Base-by-base conservation (phyloP, 345 rosid species). In the Arabidopsis thaliana region DNA sequence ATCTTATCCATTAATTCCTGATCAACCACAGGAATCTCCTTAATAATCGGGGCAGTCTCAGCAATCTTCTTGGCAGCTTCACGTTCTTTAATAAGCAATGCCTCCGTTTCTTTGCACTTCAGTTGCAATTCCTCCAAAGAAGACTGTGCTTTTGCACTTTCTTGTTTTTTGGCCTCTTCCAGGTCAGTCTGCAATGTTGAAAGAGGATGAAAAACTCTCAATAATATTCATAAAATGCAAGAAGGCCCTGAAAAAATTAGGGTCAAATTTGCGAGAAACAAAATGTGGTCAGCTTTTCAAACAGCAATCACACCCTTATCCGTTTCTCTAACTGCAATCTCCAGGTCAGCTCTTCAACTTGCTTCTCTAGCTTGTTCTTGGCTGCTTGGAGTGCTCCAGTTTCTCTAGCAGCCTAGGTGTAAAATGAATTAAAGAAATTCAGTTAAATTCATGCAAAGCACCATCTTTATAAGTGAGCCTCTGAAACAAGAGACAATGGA, bases 361-460 rank as follows among this genome's bases (percentile, higher is more conserved):
- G 96, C 87, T 93, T 96, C 84, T 96, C 98, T 80, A 93, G 85
- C 83, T 92, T 90, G 83, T 93, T 96, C 79, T 96, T 96, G 73
- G 99, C 99, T 67, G 86, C 99, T 84, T 96, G 98, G 80, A 95
- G 94, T 77, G 99, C 99, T 76, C 99, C 99, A 16, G 99, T 93
- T 86, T 96, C 99, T 79, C 87, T 86, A 22, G 99, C 99, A 82
- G 99, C 98, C 99, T 93, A 69, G 34, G 87, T 36, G 73, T 49
- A 62, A 37, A 71, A 22, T 8, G 8, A 67, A 61, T 14, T 65
- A 71, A n/a, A 78, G 38, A 42, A 58, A 41, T 10, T n/a, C 8
- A 25, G 30, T 37, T n/a, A 58, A 7, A 33, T 56, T 57, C 46
- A 77, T 64, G 23, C 30, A 49, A 59, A 42, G 20, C 13, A 13